Percentiles rank a stretch among this genome's conserved stretches.
phyloP scores from a whole-genome alignment of 768 basidiomycete species.

The Crucibulum laeve region DNA sequence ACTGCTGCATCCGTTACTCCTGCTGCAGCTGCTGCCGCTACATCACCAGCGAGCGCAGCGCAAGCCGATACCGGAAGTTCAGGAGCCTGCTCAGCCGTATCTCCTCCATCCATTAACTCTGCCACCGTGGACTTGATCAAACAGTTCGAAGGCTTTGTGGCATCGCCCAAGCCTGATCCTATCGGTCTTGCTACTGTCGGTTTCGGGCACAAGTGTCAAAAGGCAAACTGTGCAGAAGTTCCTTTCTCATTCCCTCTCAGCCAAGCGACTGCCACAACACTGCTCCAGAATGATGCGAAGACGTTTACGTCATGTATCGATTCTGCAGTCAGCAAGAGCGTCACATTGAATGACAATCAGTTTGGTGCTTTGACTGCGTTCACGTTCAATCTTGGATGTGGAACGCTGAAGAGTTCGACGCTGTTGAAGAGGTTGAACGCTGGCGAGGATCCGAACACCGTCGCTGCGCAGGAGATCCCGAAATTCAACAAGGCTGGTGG shows the following conservation, averaged over 20 bases:
- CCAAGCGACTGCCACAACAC: slow-evolving; percentile 19
- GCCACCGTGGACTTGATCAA: slow-evolving; percentile 27
- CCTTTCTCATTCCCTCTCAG: slow-evolving; percentile 29
- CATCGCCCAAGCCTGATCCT: slow-evolving; percentile 28
- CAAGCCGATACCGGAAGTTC: no score
- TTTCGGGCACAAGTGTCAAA: slow-evolving; percentile 28
- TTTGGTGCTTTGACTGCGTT: slow-evolving; percentile 25
- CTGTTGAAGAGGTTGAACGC: slow-evolving; percentile 23
- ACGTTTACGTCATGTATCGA: slow-evolving; percentile 19
- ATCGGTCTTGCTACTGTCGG: slow-evolving; percentile 31
- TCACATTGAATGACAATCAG: slow-evolving; percentile 26
- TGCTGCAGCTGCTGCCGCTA: no score
- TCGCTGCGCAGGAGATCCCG: slow-evolving; percentile 25
- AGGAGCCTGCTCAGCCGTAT: no score
- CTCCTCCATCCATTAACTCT: slow-evolving; percentile 20
- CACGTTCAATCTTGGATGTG: slow-evolving; percentile 27
- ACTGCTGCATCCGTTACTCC: no score
- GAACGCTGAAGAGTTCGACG: slow-evolving; percentile 17
- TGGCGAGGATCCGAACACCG: slow-evolving; percentile 25
- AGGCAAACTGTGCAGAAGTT: slow-evolving; percentile 24
- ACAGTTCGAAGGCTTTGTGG: slow-evolving; percentile 28
- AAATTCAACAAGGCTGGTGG: slow-evolving; percentile 25
- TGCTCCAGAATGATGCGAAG: slow-evolving; percentile 21
- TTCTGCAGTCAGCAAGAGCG: slow-evolving; percentile 13
- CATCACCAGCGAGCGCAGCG: no score